Conservation (phyloP, 2,329 filamentous ascomycete genomes). For the Alternaria solani region DNA sequence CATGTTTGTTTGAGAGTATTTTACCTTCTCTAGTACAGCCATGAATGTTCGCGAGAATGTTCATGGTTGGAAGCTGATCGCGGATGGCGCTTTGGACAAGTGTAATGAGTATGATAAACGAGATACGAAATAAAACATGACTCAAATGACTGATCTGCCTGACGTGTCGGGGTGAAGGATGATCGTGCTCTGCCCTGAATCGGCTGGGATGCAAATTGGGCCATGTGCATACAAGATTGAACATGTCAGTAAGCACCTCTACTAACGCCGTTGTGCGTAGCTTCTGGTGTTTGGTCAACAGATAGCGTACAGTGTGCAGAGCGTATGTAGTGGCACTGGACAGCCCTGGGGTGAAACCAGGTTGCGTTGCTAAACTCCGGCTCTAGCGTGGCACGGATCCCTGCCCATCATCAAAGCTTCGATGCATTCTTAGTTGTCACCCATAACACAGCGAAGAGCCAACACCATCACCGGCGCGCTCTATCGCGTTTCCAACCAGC, state of each 20-base stretch:
- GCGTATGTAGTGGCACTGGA: background rate
- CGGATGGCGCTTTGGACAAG: constrained; percentile 17
- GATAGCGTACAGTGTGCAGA: background rate
- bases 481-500: constrained; percentile 38
- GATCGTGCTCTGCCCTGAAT: background rate
- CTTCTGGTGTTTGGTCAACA: background rate
- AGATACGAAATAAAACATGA: constrained; percentile 14
- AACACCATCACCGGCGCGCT: constrained; percentile 37
- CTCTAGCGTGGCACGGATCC: background rate
- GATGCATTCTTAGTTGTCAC: constrained; percentile 28
- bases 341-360: background rate
- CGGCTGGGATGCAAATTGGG: background rate
- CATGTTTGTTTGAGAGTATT: constrained; percentile 28
- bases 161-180: background rate
- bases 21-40: constrained; percentile 13
- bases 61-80: constrained; percentile 20
- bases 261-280: background rate
- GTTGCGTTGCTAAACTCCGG: background rate
- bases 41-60: constrained; percentile 26
- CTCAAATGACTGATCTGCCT: background rate
- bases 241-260: background rate
- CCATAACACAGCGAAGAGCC: constrained; percentile 25
- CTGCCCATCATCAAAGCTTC: constrained; percentile 25
- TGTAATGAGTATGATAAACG: constrained; percentile 31
- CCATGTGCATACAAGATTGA: background rate